phyloP scores from a whole-genome alignment of 2,329 filamentous ascomycete species.

The Pseudomassariella vexata region DNA sequence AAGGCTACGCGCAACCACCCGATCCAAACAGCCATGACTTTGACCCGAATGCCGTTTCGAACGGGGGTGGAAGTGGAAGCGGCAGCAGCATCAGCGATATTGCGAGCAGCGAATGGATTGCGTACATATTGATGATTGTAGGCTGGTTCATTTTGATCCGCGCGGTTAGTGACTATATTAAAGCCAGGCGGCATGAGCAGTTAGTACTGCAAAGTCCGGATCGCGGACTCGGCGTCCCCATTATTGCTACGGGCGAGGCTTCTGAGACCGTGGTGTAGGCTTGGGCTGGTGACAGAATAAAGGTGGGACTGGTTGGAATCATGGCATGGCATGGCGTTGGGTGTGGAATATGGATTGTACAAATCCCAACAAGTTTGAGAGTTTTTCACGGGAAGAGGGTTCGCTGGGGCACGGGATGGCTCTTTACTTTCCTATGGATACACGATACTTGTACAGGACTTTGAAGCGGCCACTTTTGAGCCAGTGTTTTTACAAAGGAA shows the following conservation, averaged over 20 bases:
- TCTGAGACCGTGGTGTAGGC: slow-evolving; percentile 68
- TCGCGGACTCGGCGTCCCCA: slow-evolving; percentile 73
- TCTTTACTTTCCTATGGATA: too few species aligned
- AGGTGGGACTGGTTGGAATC: too few species aligned
- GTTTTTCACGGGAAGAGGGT: too few species aligned
- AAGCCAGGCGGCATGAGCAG: slow-evolving; percentile 84
- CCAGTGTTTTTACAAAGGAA: too few species aligned
- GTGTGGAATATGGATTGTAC: too few species aligned
- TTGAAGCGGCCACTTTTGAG: too few species aligned
- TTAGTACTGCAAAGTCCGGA: slow-evolving; percentile 90
- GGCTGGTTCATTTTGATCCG: slow-evolving; percentile 98
- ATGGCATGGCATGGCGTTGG: too few species aligned
- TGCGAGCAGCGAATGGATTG: slow-evolving; percentile 76
- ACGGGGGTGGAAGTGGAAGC: slow-evolving; percentile 26
- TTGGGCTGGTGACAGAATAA: background rate
- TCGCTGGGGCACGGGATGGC: too few species aligned
- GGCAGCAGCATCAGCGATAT: slow-evolving; percentile 49
- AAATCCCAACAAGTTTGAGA: too few species aligned
- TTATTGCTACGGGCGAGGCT: slow-evolving; percentile 81
- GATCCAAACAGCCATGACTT: slow-evolving; percentile 92
- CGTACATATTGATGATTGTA: slow-evolving; percentile 91
- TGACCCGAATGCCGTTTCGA: slow-evolving; percentile 60
- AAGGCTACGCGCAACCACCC: slow-evolving; percentile 63
- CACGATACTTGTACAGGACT: too few species aligned
- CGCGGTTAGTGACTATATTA: slow-evolving; percentile 85